Base-by-base conservation (phyloP, 148 eudicot species). In the Chenopodium suecicum region DNA sequence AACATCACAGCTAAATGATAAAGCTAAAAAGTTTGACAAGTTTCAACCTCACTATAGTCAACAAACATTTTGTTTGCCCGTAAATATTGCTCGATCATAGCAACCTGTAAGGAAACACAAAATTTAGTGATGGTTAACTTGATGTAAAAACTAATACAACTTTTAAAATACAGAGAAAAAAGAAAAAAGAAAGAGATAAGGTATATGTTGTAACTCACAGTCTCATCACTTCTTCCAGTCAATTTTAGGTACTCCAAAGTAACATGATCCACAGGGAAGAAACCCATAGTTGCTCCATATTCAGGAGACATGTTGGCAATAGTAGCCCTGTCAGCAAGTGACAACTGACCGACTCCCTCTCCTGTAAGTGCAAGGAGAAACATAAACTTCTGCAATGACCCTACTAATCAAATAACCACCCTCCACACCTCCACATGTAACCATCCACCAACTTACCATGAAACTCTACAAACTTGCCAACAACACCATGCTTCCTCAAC, bases 281-380 rank as follows among this genome's bases (percentile, higher is more conserved):
- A 94, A 31, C 98, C 97, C 98, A 95, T 95, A 81, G 96, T 95
- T 58, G 98, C 98, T 76, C 98, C 98, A 87, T 95, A 95, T 87
- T 95, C 98, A 29, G 98, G 98, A 56, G 98, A 91, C 98, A 95
- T 95, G 77, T 95, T 95, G 75, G 98, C 98, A 88, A 95, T 95
- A 52, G 98, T 95, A 44, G 98, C 98, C 85, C 98, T 93, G 81
- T 95, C 97, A 66, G 98, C 97, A 84, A 93, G 87, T 66, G 98
- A 86, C 67, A 95, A 79, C 81, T 92, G 80, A 81, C 90, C 86
- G 91, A 95, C 79, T 9, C 98, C 98, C 69, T 90, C 89, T 76
- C 98, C 98, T 95, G 85, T 52, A 83, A 71, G 71, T 20, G 41
- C 58, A 75, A 2, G 52, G 48, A 73, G 17, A 27, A 74, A 70